Evolutionary conservation across 176 grass and related monocot species (phyloP), one percentile per base, ranked within the genome.

Genomic region (Paspalum notatum): DNA sequence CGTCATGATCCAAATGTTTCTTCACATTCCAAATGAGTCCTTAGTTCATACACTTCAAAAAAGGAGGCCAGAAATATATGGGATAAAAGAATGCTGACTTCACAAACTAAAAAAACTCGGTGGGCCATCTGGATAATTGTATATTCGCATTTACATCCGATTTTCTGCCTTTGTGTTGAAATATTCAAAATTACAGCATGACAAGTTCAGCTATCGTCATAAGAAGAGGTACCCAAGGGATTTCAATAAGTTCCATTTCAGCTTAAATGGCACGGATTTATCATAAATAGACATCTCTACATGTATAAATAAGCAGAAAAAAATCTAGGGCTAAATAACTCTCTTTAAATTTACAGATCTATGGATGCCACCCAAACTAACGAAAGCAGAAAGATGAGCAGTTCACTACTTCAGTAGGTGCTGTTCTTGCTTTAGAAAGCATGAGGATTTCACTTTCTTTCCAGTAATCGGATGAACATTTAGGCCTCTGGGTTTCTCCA

Each of bases 401-500:
- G 6, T 39, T 59, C 63, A 32, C 2, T 2, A 38, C 22, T 85
- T 81, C 21, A 40, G 6, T 13, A 15, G 63, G 62, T 21, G 25
- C 16, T 43, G n/a, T 45, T 55, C 40, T 60, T 76, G 52, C 68
- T 71, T 77, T 72, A 75, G 11, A 81, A 71, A 68, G 62, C 66
- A 66, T 12, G 27, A 54, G 75, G 5, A 43, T 68, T 45, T 54
- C 3, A 41, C 53, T 46, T 72, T 84, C 18, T 32, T 24, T n/a
- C 72, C n/a, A 24, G 48, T 68, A 59, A 64, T 44, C 21, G 8
- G 5, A 75, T 7, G 8, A 64, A 64, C 60, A 61, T 46, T 53
- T 93, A 83, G 12, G 75, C 71, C 26, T 72, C 16, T 73, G 58
- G 80, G 55, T 73, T 95, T 77, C 75, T 95, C 92, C 92, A 95